A percentile compares a stretch with the other conserved stretches of the same genome.
phyloP scores from a whole-genome alignment of 2,329 filamentous ascomycete genomes.

The Exophiala mesophila region DNA sequence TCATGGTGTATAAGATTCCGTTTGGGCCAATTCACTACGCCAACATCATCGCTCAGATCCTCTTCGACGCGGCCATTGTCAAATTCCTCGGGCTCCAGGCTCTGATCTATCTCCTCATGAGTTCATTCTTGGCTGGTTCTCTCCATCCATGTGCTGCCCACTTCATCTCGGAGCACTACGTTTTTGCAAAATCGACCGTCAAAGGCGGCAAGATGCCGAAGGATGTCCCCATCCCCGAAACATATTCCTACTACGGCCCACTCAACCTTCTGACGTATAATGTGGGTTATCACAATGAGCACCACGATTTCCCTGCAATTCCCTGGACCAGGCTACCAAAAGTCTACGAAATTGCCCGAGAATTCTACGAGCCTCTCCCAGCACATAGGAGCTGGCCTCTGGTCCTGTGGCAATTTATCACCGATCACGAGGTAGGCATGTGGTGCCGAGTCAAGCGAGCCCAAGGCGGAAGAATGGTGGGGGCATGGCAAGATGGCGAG shows the following conservation, averaged over 20 bases:
- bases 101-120: slow-evolving; percentile 77
- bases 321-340: slow-evolving; percentile 84
- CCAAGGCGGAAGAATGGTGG: slow-evolving; percentile 64
- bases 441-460: slow-evolving; percentile 91
- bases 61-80: slow-evolving; percentile 70
- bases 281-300: slow-evolving; percentile 95
- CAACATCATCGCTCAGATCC: slow-evolving; percentile 72
- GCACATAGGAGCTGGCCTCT: slow-evolving; percentile 84
- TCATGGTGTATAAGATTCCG: slow-evolving; percentile 86
- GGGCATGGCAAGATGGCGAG: slow-evolving; percentile 64
- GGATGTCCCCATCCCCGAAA: slow-evolving; percentile 68
- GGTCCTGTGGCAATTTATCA: slow-evolving; percentile 93
- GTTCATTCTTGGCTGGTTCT: slow-evolving; percentile 87
- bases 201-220: slow-evolving; percentile 31
- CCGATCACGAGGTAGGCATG: slow-evolving; percentile 82
- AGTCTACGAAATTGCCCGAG: slow-evolving; percentile 72
- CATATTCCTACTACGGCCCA: slow-evolving; percentile 92
- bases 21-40: slow-evolving; percentile 78
- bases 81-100: slow-evolving; percentile 57
- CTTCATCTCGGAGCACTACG: slow-evolving; percentile 97
- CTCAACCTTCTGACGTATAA: slow-evolving; percentile 95
- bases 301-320: slow-evolving; percentile 96
- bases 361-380: slow-evolving; percentile 88
- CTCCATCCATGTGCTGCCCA: slow-evolving; percentile 93
- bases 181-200: slow-evolving; percentile 51